Evolutionary conservation across 805 yeast species (phyloP).

Genomic region (Candida silvatica): DNA sequence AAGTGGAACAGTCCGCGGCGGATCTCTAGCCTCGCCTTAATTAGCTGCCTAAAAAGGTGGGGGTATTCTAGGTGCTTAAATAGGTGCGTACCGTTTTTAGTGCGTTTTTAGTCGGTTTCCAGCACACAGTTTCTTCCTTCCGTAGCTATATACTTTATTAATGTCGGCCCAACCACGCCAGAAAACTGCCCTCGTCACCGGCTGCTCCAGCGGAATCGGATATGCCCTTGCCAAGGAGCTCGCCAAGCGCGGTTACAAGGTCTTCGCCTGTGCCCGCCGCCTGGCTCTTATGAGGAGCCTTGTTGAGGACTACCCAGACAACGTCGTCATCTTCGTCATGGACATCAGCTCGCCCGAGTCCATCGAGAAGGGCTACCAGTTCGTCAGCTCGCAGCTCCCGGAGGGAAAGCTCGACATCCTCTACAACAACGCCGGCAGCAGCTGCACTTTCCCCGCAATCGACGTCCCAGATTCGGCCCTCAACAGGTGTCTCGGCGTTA

Average conservation of each 20-base stretch:
- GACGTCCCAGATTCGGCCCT: constrained; percentile 48
- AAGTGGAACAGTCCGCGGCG: no score
- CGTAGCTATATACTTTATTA: neutral
- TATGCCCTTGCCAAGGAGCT: constrained; percentile 36
- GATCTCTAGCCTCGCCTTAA: no score
- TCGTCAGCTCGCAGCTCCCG: constrained; percentile 22
- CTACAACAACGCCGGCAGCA: constrained; percentile 54
- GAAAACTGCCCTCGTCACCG: constrained; percentile 44
- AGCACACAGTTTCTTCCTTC: no score
- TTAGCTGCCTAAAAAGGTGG: neutral
- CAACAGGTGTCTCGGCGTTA: constrained; percentile 48
- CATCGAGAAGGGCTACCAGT: constrained; percentile 33
- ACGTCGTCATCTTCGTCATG: constrained; percentile 37
- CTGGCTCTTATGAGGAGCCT: constrained; percentile 49
- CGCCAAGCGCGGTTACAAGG: constrained; percentile 36
- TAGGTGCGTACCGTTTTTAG: no score
- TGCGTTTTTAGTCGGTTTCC: no score
- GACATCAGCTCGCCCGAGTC: constrained; percentile 52
- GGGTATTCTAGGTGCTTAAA: neutral
- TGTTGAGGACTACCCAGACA: constrained; percentile 25
- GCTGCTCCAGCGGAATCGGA: constrained; percentile 57
- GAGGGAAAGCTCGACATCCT: constrained; percentile 41
- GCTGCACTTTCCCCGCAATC: constrained; percentile 62
- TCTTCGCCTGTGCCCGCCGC: constrained; percentile 71
- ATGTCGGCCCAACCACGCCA: neutral